These are phyloP conservation scores for Colletotrichum phormii DNA, from an alignment of 2,329 filamentous ascomycete species.

Conservation along the genomic window DNA sequence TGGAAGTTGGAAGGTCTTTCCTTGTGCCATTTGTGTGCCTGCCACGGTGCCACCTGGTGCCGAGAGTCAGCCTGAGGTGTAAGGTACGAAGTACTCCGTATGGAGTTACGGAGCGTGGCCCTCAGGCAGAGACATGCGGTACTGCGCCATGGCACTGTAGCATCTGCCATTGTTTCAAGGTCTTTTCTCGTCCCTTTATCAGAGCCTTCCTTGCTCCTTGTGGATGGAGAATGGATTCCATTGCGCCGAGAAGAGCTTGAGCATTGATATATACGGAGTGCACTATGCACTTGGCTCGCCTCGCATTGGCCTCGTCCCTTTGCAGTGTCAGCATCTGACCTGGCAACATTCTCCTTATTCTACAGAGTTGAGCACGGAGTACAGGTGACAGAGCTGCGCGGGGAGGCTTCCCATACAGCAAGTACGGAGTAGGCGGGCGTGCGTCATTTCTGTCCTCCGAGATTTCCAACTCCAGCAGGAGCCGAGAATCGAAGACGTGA, in stretches of 20 bases:
- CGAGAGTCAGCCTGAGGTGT: too few relatives aligned
- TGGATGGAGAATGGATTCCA: not conserved
- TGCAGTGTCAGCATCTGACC: slow-evolving; percentile 4
- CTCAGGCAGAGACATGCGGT: not conserved
- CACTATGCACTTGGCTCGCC: not conserved
- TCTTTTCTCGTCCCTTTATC: slow-evolving; percentile 24
- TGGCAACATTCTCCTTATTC: not conserved
- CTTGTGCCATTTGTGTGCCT: not conserved
- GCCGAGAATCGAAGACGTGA: slow-evolving; percentile 6
- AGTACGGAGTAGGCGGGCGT: not conserved
- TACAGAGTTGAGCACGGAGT: too few relatives aligned
- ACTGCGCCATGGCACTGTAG: slow-evolving; percentile 8
- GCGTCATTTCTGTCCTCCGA: not conserved
- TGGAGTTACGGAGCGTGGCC: too few relatives aligned
- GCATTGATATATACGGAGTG: not conserved
- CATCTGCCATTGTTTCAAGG: slow-evolving; percentile 29
- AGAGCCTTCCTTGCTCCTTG: slow-evolving; percentile 18
- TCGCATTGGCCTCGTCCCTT: not conserved
- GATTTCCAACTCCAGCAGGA: not conserved
- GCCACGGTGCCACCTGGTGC: too few relatives aligned
- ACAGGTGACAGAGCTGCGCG: too few relatives aligned
- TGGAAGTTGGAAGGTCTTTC: slow-evolving; percentile 21
- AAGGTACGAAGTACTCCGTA: too few relatives aligned
- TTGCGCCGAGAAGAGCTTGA: not conserved
- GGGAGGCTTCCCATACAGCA: not conserved